A percentile compares a stretch with the other conserved stretches of the same genome.
These are phyloP conservation scores for Yamadazyma pseudoaaseri DNA, from an alignment of 1,139 yeast species.

Conservation along the genomic window DNA sequence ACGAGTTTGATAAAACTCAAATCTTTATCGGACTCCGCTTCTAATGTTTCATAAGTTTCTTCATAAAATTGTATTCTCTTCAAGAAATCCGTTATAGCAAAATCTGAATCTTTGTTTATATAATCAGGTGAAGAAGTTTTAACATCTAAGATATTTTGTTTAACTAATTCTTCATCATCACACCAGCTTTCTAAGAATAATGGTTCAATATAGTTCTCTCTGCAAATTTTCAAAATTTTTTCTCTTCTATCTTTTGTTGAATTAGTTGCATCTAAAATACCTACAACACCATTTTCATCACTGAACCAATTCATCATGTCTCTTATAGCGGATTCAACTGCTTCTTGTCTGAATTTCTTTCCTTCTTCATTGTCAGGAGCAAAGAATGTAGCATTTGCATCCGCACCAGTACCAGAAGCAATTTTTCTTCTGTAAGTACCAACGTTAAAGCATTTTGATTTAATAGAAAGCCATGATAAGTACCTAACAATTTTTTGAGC, in stretches of 20 bases:
- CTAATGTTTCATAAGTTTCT: conserved; percentile 71
- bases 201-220: conserved; percentile 73
- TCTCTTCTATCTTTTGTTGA: conserved; percentile 69
- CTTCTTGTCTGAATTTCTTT: conserved; percentile 58
- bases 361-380: conserved; percentile 67
- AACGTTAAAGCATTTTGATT: conserved; percentile 85
- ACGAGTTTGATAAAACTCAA: conserved; percentile 83
- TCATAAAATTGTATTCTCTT: conserved; percentile 74
- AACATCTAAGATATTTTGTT: conserved; percentile 80
- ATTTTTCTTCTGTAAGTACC: conserved; percentile 75
- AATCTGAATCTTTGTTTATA: conserved; percentile 65
- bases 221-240: conserved; percentile 61
- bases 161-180: conserved; percentile 74
- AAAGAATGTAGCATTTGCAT: conserved; percentile 66
- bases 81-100: conserved; percentile 70
- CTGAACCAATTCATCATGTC: conserved; percentile 90
- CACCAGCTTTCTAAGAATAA: conserved; percentile 92
- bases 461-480: conserved; percentile 86
- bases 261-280: conserved; percentile 85
- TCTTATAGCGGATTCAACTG: conserved; percentile 68
- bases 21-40: conserved; percentile 53
- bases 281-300: conserved; percentile 82
- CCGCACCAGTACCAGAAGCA: conserved; percentile 32
- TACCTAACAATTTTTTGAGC: conserved; percentile 86
- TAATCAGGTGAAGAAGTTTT: conserved; percentile 89